Evolutionary conservation across 768 basidiomycete genomes (phyloP), one percentile per base, ranked within the genome.

Genomic region (Boletus subparvulus): DNA sequence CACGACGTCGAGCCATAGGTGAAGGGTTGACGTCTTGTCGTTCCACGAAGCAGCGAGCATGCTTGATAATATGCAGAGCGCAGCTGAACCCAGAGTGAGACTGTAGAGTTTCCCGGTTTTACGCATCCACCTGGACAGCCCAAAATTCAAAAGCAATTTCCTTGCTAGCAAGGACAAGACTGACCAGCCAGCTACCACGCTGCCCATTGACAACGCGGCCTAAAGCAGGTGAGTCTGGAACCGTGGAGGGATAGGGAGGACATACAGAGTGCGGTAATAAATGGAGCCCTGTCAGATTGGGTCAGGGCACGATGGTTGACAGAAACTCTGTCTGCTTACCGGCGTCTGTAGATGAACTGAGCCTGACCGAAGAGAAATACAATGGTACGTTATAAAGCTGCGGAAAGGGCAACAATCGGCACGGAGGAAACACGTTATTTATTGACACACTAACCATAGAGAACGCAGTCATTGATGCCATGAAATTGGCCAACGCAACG

Each of bases 181-280:
- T 63, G 70, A 89, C 86, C 87, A 95, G 64, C 96, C 96, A 41
- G 92, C 92, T 48, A 87, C 78, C 33, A 99, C 80, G 60, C 93
- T 95, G 24, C 96, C 96, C 1, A 80, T 76, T 4, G 94, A 88
- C 52, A 97, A 80, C 47, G 90, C 86, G 59, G 90, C 73, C 89
- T 94, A 67, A 47, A 48, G 52, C 53, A 63, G 54, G 52, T 61
- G 30, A 63, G 60, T 45, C 52, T 62, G 41, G 60, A 48, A 28
- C 53, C 28, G 60, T 47, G 35, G 35, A 40, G 26, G 47, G 36
- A 43, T 47, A 42, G 35, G 63, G 4, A 33, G 47, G 36, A 49
- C 85, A 72, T 74, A 93, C 89, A 36, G 92, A 92, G 74, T 96
- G 94, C 24, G 95, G 94, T 37, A 98, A 74, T 21, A 99, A 75